Evolutionary conservation across 2,329 filamentous ascomycete species (phyloP), one percentile per base, ranked within the genome.

Genomic region (Lanzia echinophila): DNA sequence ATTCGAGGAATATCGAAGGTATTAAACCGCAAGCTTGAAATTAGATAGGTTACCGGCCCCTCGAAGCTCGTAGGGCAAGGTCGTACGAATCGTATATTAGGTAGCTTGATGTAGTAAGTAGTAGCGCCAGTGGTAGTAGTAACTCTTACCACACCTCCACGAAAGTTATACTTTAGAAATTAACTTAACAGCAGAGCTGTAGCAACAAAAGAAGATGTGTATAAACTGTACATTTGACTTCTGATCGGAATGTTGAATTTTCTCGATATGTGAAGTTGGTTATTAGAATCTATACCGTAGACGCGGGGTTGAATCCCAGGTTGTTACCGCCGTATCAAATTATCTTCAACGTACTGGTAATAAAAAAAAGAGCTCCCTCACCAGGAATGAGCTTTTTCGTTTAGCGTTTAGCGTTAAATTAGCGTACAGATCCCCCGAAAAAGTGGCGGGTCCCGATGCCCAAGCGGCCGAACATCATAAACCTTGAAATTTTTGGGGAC

Each of bases 151-250:
- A n/a, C n/a, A n/a, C n/a, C n/a, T n/a, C n/a, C n/a, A n/a, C n/a
- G n/a, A n/a, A n/a, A n/a, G n/a, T n/a, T 28, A 28, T 28, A 28
- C 10, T 47, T 13, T 13, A 33, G 15, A 12, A 24, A 33, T 34
- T 44, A 53, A 53, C 34, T 36, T 24, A 20, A 48, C 50, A 48
- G 50, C 45, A 41, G 10, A 48, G 50, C 50, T 41, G 50, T 48
- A 48, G 44, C 44, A 48, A 53, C 48, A 24, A 38, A 41, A 13
- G 19, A n/a, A 17, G 15, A 7, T 48, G 38, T 48, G 44, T 19
- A 53, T 41, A 46, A 48, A 41, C 17, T 48, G 50, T 36, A 42
- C 50, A 53, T 53, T 53, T 53, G 50, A 53, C 28, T 28, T 24
- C 2, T 13, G 24, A 13, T 47, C 5, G 11, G 1, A 22, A 32